Conservation (phyloP, 805 yeast species). For the Starmerella vitae region DNA sequence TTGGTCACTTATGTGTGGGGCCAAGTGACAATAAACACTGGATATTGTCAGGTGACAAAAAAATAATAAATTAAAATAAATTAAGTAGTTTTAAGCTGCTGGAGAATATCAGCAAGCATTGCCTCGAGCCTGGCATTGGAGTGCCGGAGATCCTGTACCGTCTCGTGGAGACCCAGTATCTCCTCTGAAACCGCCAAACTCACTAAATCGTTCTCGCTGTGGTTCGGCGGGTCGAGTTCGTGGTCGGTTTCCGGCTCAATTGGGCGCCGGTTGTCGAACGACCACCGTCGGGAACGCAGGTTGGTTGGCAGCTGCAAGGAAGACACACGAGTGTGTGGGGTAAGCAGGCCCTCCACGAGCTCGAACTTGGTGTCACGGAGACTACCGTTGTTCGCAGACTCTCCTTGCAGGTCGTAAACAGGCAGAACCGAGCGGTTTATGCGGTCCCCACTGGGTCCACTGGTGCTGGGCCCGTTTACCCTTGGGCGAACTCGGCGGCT, state of each 20-base stretch:
- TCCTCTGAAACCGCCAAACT: conserved; percentile 6
- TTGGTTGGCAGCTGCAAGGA: background rate
- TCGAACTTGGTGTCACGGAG: conserved; percentile 12
- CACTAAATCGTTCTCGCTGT: too few relatives aligned
- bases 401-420: background rate
- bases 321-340: background rate
- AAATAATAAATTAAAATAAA: too few relatives aligned
- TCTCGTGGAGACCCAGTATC: conserved; percentile 7
- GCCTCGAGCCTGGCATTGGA: conserved; percentile 13
- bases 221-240: conserved; percentile 5
- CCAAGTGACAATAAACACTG: background rate
- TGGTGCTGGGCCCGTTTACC: background rate
- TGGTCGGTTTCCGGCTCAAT: too few relatives aligned
- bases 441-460: background rate
- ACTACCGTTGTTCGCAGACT: conserved; percentile 5
- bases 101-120: conserved; percentile 9
- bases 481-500: conserved; percentile 3
- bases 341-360: conserved; percentile 12
- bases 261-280: too few relatives aligned
- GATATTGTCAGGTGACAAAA: background rate
- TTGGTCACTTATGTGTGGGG: background rate
- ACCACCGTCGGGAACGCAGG: conserved; percentile 6
- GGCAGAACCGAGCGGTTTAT: background rate
- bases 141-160: conserved; percentile 11
- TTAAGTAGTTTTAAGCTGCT: background rate